phyloP scores from a whole-genome alignment of 495 filamentous ascomycete species.

The Daldinia childiae region DNA sequence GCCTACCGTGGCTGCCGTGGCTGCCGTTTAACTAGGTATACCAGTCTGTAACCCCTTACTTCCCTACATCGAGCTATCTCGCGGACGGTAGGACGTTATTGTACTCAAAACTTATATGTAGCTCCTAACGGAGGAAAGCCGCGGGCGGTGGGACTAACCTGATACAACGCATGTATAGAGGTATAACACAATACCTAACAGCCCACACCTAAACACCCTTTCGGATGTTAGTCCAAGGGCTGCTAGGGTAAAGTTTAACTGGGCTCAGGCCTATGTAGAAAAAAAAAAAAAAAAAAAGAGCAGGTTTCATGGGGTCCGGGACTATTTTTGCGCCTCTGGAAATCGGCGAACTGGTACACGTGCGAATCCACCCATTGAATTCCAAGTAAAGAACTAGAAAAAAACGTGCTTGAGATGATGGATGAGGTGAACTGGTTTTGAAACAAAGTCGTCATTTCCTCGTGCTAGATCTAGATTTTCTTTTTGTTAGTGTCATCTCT shows the following conservation, averaged over 20 bases:
- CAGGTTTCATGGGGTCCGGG: conserved; percentile 21
- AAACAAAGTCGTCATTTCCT: conserved; percentile 34
- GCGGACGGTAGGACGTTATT: neutral
- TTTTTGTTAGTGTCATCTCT: neutral
- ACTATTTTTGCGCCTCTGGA: conserved; percentile 21
- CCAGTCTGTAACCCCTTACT: neutral
- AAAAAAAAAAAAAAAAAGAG: conserved; percentile 6
- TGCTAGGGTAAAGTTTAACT: conserved; percentile 9
- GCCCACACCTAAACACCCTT: conserved; percentile 11
- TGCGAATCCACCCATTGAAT: conserved; percentile 29
- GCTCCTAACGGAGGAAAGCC: neutral
- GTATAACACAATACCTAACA: neutral
- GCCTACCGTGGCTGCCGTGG: neutral
- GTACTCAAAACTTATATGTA: neutral
- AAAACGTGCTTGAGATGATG: conserved; percentile 46
- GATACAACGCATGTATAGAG: neutral
- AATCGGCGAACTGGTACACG: conserved; percentile 34
- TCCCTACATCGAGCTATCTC: neutral
- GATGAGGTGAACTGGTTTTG: conserved; percentile 40
- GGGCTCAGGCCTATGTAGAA: conserved; percentile 2
- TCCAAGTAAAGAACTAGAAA: conserved; percentile 25
- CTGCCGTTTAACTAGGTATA: neutral
- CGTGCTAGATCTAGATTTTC: conserved; percentile 18
- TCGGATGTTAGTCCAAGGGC: conserved; percentile 17
- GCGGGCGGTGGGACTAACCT: neutral